Evolutionary conservation across 805 yeast genomes (phyloP).

Genomic region (Cyberlindnera americana): DNA sequence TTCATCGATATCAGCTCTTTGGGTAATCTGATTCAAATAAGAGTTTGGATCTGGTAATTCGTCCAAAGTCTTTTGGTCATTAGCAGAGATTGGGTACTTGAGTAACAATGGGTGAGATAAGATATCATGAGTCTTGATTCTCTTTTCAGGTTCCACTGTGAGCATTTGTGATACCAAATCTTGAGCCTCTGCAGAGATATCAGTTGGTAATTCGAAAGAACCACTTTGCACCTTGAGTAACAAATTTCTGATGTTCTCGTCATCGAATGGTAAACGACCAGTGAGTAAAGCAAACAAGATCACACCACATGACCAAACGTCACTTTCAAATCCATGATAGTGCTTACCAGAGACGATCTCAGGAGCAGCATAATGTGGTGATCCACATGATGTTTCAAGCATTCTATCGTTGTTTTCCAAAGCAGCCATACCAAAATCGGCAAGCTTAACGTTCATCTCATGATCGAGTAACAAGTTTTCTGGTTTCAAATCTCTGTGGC

Average conservation of each 20-base stretch:
- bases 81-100: slow-evolving; percentile 46
- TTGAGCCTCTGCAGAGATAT: slow-evolving; percentile 60
- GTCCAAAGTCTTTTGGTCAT: slow-evolving; percentile 26
- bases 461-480: slow-evolving; percentile 71
- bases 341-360: slow-evolving; percentile 76
- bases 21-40: slow-evolving; percentile 22
- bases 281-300: slow-evolving; percentile 74
- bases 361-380: slow-evolving; percentile 88
- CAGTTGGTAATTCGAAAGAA: slow-evolving; percentile 65
- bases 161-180: slow-evolving; percentile 64
- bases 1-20: slow-evolving; percentile 54
- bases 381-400: slow-evolving; percentile 79
- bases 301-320: slow-evolving; percentile 88
- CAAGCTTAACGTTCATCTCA: slow-evolving; percentile 66
- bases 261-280: slow-evolving; percentile 82
- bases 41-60: slow-evolving; percentile 31
- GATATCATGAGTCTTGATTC: slow-evolving; percentile 68
- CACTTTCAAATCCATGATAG: slow-evolving; percentile 82
- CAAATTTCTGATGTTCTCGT: slow-evolving; percentile 69
- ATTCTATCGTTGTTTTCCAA: slow-evolving; percentile 67
- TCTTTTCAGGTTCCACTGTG: slow-evolving; percentile 63
- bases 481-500: slow-evolving; percentile 81
- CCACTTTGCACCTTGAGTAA: slow-evolving; percentile 77
- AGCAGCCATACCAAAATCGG: slow-evolving; percentile 91
- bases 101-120: slow-evolving; percentile 72